Base-by-base conservation (phyloP, 1,284 basidiomycete species). In the Mycena sp. region DNA sequence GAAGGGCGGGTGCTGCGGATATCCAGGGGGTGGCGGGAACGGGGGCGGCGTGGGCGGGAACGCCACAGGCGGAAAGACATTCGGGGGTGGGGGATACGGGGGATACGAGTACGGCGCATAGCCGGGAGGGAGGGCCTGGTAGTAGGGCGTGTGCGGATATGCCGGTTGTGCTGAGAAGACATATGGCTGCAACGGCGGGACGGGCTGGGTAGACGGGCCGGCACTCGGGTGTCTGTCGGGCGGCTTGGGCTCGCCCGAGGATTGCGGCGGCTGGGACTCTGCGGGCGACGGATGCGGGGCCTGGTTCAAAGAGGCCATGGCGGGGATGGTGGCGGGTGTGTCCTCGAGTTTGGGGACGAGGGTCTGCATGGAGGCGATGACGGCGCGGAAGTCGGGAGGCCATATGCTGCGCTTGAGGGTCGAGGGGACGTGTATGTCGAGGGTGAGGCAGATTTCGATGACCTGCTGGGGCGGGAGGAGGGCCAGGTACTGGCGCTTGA, bases 391-490 rank as follows among this genome's bases (percentile, higher is more conserved):
- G 70, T 92, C 88, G 30, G 78, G 72, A 10, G 91, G 91, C 89
- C 91, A 93, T 73, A 92, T 76, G 25, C 84, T 77, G 56, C 78
- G 80, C 73, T 85, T 86, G 52, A 87, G 73, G 65, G 87, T 85
- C 30, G 81, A 75, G 6, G 90, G 87, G 1, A 85, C 87, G 77
- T 91, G 84, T 10, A 85, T 74, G 69, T 93, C 91, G 67, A 92
- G 87, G 28, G 82, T 81, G 51, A 93, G 80, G 71, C 91, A 91
- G 67, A 92, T 86, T 67, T 92, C 90, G 69, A 92, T 88, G 71
- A 92, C 83, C 76, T 91, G 88, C 48, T 84, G 81, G 32, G 82
- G 84, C 17, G 87, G 83, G 9, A 93, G 79, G 21, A 91, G 81
- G 28, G 81, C 80, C 43, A 93, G 79, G 77, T 92, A 93, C 64